Conservation (phyloP, 139 green algal genomes). For the Raphidocelis subcapitata region DNA sequence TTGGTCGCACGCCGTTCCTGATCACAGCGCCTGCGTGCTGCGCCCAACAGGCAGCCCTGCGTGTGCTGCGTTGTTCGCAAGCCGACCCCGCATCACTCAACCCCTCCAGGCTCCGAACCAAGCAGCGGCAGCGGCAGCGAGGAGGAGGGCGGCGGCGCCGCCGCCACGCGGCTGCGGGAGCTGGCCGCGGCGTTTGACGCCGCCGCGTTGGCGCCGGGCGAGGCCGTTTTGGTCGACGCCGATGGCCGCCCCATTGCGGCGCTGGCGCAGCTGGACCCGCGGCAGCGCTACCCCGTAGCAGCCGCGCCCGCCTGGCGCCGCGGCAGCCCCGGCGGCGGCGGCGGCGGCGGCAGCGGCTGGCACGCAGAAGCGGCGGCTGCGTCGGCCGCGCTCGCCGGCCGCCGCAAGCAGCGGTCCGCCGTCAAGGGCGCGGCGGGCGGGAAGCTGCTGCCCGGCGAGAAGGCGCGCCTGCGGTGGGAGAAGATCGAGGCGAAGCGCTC, state of each 20-base stretch:
- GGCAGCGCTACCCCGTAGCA: slow-evolving; percentile 15
- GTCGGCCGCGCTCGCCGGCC: neutral
- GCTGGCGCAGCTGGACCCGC: neutral
- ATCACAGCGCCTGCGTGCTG: no score
- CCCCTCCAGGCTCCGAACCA: no score
- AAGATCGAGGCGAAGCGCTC: slow-evolving; percentile 48
- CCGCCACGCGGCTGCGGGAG: neutral
- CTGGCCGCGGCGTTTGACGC: neutral
- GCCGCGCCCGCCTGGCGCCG: no score
- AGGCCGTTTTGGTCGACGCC: slow-evolving; percentile 11
- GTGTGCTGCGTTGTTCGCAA: no score
- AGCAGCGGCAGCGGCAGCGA: neutral
- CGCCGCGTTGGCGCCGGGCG: neutral
- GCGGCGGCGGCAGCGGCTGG: neutral
- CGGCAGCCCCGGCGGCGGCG: neutral
- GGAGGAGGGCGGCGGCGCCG: no score
- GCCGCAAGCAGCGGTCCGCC: slow-evolving; percentile 5
- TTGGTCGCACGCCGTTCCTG: no score
- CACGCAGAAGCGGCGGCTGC: neutral
- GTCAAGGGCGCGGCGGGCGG: slow-evolving; percentile 32
- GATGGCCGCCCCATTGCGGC: slow-evolving; percentile 5
- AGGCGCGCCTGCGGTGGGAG: slow-evolving; percentile 40
- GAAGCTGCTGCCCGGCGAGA: slow-evolving; percentile 48
- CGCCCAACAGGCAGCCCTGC: no score
- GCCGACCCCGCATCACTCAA: no score